Percentiles rank a stretch among this genome's conserved stretches.
phyloP scores from a whole-genome alignment of 179 eudicot species.

The Gypsophila paniculata region DNA sequence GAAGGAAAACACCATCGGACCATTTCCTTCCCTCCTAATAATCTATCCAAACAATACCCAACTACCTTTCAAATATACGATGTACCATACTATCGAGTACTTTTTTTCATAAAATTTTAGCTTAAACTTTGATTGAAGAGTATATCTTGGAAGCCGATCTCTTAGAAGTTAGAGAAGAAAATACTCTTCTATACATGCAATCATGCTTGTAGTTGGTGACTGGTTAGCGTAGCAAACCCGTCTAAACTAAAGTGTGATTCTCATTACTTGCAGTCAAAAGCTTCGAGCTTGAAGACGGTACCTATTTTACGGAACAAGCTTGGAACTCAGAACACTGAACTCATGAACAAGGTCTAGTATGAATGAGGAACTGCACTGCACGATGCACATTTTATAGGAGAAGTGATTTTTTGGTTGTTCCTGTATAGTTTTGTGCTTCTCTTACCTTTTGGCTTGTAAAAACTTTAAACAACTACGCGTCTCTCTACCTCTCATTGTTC shows the following conservation, averaged over 20 bases:
- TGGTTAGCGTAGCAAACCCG: not conserved
- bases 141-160: not conserved
- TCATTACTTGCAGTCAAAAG: constrained; percentile 19
- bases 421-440: not conserved
- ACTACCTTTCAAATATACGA: not conserved
- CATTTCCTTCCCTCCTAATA: too few species aligned
- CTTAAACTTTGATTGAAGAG: not conserved
- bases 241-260: constrained; percentile 7
- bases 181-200: not conserved
- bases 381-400: not conserved
- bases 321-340: too few species aligned
- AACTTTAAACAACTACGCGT: not conserved
- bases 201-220: not conserved
- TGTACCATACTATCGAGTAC: too few species aligned
- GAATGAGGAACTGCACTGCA: not conserved
- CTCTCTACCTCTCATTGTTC: constrained; percentile 1
- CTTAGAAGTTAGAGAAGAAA: not conserved
- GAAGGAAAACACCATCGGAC: too few species aligned
- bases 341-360: constrained; percentile 16
- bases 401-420: constrained; percentile 5
- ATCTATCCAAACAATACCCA: not conserved
- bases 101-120: not conserved
- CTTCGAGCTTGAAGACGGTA: constrained; percentile 19
- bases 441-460: constrained; percentile 25
- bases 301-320: not conserved